Conservation (phyloP, 495 filamentous ascomycete genomes). For the Aspergillus sclerotioniger region DNA sequence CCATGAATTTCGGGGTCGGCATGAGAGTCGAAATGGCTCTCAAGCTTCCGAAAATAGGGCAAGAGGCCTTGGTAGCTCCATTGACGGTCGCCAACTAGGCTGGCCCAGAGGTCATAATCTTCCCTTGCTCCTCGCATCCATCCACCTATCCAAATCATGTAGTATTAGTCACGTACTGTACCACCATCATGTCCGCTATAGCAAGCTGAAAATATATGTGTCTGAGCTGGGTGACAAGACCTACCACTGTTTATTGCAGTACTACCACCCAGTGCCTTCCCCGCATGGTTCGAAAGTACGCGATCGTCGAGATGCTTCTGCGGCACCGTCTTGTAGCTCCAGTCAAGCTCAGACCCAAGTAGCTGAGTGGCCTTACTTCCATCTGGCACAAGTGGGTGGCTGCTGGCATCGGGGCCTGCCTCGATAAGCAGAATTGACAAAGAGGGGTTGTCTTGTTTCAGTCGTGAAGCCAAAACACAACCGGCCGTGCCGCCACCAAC, state of each 20-base stretch:
- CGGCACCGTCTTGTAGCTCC: constrained; percentile 23
- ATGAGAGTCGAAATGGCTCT: no score
- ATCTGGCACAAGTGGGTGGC: constrained; percentile 19
- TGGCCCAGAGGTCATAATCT: no score
- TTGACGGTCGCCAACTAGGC: no score
- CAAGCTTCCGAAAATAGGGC: no score
- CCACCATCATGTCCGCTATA: not conserved
- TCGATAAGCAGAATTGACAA: constrained; percentile 33
- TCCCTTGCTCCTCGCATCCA: no score
- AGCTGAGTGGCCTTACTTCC: constrained; percentile 7
- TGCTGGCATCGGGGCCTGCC: constrained; percentile 28
- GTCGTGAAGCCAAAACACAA: constrained; percentile 27
- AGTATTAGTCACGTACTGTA: not conserved
- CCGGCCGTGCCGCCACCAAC: constrained; percentile 45
- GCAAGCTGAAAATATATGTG: not conserved
- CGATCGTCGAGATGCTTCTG: constrained; percentile 28
- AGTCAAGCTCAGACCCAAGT: constrained; percentile 26
- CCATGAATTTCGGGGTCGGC: constrained; percentile 18
- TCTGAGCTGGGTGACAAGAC: not conserved
- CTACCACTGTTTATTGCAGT: constrained; percentile 6
- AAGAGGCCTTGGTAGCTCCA: no score
- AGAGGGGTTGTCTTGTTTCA: constrained; percentile 16
- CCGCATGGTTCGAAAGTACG: constrained; percentile 18
- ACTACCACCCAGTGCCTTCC: constrained; percentile 30
- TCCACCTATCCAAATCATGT: not conserved